These are phyloP conservation scores for Sporisorium iseilematis-ciliati DNA, from an alignment of 1,284 basidiomycete species.

Conservation along the genomic window DNA sequence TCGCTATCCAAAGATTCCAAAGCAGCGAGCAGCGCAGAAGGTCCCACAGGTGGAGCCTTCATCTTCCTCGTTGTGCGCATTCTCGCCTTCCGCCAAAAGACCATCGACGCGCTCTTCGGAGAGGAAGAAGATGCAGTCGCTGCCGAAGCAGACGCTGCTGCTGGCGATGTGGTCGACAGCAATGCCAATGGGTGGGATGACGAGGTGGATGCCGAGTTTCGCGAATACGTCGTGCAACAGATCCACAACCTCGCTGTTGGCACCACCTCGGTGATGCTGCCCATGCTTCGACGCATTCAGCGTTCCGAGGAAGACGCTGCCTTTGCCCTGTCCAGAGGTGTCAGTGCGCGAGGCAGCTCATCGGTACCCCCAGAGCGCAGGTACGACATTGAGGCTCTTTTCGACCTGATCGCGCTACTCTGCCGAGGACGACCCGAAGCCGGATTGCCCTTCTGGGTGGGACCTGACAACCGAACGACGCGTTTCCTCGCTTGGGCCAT, in stretches of 20 bases:
- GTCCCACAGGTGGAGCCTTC: conserved; percentile 85
- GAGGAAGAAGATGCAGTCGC: conserved; percentile 72
- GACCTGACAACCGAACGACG: conserved; percentile 71
- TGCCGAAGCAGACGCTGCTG: conserved; percentile 51
- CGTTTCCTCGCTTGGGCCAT: conserved; percentile 68
- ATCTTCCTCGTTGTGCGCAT: conserved; percentile 75
- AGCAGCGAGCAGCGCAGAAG: conserved; percentile 78
- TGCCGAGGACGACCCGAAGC: conserved; percentile 61
- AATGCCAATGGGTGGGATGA: conserved; percentile 67
- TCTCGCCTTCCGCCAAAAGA: conserved; percentile 68
- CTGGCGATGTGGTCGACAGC: conserved; percentile 53
- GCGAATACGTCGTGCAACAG: conserved; percentile 65
- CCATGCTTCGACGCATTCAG: conserved; percentile 66
- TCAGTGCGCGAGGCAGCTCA: conserved; percentile 23
- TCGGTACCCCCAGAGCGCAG: conserved; percentile 62
- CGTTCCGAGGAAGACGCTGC: conserved; percentile 68
- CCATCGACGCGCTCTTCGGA: conserved; percentile 72
- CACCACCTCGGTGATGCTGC: conserved; percentile 58
- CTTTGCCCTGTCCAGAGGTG: conserved; percentile 53
- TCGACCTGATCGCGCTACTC: conserved; percentile 64
- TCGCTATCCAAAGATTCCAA: conserved; percentile 73
- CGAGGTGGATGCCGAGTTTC: conserved; percentile 66
- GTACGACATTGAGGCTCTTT: conserved; percentile 69
- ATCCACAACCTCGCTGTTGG: conserved; percentile 58
- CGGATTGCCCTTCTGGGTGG: conserved; percentile 64